Percentiles rank a stretch among this genome's conserved stretches.
phyloP scores from a whole-genome alignment of 2,329 filamentous ascomycete species.

The Cladosporium sp. region DNA sequence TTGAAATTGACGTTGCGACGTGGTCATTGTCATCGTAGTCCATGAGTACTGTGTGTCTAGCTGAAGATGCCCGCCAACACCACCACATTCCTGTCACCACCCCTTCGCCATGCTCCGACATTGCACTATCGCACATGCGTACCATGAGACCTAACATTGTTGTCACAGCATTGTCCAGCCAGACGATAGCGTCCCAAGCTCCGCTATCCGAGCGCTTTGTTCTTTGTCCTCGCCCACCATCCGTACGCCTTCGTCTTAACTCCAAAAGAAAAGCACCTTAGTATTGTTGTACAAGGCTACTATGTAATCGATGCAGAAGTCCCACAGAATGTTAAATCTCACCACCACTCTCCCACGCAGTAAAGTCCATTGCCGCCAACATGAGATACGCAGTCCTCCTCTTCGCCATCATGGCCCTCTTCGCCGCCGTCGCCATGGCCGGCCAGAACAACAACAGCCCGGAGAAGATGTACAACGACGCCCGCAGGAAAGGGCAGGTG shows the following conservation, averaged over 20 bases:
- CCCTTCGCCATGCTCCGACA: too few relatives aligned
- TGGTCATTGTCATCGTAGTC: too few relatives aligned
- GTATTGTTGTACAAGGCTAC: conserved; percentile 3
- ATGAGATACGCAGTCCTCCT: conserved; percentile 1
- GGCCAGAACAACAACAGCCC: background rate
- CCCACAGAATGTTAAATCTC: background rate
- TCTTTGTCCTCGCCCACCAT: background rate
- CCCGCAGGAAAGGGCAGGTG: background rate
- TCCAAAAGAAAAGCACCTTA: background rate
- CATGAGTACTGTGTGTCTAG: too few relatives aligned
- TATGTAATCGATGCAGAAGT: background rate
- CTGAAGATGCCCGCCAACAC: too few relatives aligned
- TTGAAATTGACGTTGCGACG: too few relatives aligned
- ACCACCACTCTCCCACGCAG: background rate
- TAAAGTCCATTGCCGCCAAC: background rate
- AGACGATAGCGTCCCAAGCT: background rate
- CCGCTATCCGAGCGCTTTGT: background rate
- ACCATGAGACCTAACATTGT: background rate
- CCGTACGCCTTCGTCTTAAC: background rate
- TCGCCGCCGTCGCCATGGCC: background rate
- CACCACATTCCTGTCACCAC: too few relatives aligned
- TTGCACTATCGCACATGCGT: too few relatives aligned
- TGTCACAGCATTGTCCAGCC: background rate
- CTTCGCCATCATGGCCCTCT: conserved; percentile 5
- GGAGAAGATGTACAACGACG: background rate